These are phyloP conservation scores for Phyllosticta citriasiana DNA, from an alignment of 2,329 filamentous ascomycete genomes.

Conservation along the genomic window DNA sequence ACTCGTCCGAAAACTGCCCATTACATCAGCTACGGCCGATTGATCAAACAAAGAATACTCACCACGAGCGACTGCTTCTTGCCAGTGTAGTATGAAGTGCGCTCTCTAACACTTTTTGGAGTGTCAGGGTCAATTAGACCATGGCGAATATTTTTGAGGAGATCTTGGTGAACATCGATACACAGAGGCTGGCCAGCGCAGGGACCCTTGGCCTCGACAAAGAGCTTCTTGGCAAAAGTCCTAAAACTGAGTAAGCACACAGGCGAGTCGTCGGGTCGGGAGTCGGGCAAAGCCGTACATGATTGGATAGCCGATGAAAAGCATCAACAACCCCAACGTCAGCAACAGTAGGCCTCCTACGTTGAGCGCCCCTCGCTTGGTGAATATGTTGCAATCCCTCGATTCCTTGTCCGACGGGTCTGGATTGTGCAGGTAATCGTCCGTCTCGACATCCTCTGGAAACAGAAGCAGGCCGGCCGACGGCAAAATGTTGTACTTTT, in stretches of 20 bases:
- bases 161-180: slow-evolving; percentile 37
- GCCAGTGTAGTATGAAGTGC: slow-evolving; percentile 45
- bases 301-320: slow-evolving; percentile 62
- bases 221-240: slow-evolving; percentile 44
- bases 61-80: slow-evolving; percentile 54
- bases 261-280: not conserved
- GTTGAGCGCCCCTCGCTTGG: slow-evolving; percentile 53
- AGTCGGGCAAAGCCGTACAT: slow-evolving; percentile 41
- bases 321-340: slow-evolving; percentile 48
- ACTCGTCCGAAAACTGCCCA: slow-evolving; percentile 57
- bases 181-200: slow-evolving; percentile 38
- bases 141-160: slow-evolving; percentile 48
- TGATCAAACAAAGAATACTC: slow-evolving; percentile 10
- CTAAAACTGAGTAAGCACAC: slow-evolving; percentile 28
- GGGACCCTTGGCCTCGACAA: slow-evolving; percentile 24
- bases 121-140: slow-evolving; percentile 60
- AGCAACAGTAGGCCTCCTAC: slow-evolving; percentile 53
- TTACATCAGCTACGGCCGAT: slow-evolving; percentile 3
- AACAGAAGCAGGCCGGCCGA: slow-evolving; percentile 57
- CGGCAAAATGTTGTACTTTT: slow-evolving; percentile 64
- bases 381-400: slow-evolving; percentile 55
- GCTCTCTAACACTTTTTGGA: slow-evolving; percentile 46
- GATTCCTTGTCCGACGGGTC: slow-evolving; percentile 53
- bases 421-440: slow-evolving; percentile 63
- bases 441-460: slow-evolving; percentile 63